Evolutionary conservation across 1,139 yeast genomes (phyloP).

Genomic region (Blastobotrys petasosporus): DNA sequence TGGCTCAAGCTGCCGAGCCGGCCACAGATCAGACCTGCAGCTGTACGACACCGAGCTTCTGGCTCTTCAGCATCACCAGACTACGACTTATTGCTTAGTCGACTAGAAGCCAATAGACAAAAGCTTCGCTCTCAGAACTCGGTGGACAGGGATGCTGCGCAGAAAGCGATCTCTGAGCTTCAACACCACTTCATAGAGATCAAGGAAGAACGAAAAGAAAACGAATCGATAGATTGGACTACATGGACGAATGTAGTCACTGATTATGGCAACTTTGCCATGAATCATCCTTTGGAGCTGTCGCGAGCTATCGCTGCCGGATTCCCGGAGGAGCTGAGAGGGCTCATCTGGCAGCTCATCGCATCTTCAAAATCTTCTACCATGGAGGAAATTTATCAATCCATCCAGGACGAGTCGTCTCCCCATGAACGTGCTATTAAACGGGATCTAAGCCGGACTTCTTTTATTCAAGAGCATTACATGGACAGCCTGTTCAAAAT

Average conservation of each 20-base stretch:
- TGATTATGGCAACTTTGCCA: slow-evolving; percentile 63
- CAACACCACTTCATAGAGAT: slow-evolving; percentile 54
- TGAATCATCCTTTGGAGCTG: slow-evolving; percentile 53
- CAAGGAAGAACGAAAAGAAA: slow-evolving; percentile 28
- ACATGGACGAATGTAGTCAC: slow-evolving; percentile 81
- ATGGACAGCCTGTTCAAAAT: slow-evolving; percentile 62
- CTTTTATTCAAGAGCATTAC: slow-evolving; percentile 55
- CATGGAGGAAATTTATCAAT: slow-evolving; percentile 61
- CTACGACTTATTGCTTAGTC: slow-evolving; percentile 44
- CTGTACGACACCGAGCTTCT: slow-evolving; percentile 5
- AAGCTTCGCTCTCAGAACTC: slow-evolving; percentile 35
- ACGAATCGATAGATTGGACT: slow-evolving; percentile 64
- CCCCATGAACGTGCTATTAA: slow-evolving; percentile 72
- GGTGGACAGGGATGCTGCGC: slow-evolving; percentile 43
- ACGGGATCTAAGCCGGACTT: slow-evolving; percentile 78
- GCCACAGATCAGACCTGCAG: slow-evolving; percentile 1
- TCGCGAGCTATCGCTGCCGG: slow-evolving; percentile 63
- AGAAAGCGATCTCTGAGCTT: slow-evolving; percentile 55
- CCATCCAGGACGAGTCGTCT: slow-evolving; percentile 47
- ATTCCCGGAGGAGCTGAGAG: slow-evolving; percentile 78
- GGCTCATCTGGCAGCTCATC: slow-evolving; percentile 87
- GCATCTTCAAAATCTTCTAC: slow-evolving; percentile 70
- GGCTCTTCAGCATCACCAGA: slow-evolving; percentile 25
- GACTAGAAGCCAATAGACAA: slow-evolving; percentile 45
- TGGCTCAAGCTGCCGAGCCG: slow-evolving; percentile 24